These are phyloP conservation scores for Solanum clarkiae DNA, from an alignment of 257 asterid genomes.

Conservation along the genomic window DNA sequence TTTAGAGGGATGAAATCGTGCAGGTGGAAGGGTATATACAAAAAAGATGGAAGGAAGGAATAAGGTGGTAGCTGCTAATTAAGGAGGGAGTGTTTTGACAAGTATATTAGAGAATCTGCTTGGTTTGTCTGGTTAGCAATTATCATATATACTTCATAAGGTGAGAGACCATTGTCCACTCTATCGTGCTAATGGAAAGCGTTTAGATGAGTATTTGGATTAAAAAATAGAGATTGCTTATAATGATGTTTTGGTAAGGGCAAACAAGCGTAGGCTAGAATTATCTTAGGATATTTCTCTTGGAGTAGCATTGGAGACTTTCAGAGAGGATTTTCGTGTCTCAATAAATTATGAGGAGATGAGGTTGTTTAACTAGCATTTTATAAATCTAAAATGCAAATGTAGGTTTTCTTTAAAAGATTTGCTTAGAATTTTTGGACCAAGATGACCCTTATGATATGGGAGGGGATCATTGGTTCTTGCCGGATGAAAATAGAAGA, in stretches of 20 bases:
- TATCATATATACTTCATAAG: not conserved
- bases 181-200: not conserved
- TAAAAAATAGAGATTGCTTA: not conserved
- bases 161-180: not conserved
- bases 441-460: no score
- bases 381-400: slow-evolving; percentile 7
- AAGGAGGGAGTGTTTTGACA: not conserved
- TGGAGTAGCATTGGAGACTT: no score
- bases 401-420: no score
- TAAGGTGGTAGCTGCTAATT: not conserved
- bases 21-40: no score
- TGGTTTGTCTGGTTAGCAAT: not conserved
- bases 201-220: not conserved
- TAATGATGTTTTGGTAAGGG: slow-evolving; percentile 51
- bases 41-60: not conserved
- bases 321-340: no score
- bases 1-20: no score
- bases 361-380: not conserved
- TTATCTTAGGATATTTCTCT: no score
- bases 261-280: slow-evolving; percentile 8
- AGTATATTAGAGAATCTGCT: not conserved
- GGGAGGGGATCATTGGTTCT: no score
- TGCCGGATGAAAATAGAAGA: no score
- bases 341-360: no score
- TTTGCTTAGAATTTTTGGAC: no score